Evolutionary conservation across 2,329 filamentous ascomycete genomes (phyloP).

Genomic region (Chaetomium globosum): DNA sequence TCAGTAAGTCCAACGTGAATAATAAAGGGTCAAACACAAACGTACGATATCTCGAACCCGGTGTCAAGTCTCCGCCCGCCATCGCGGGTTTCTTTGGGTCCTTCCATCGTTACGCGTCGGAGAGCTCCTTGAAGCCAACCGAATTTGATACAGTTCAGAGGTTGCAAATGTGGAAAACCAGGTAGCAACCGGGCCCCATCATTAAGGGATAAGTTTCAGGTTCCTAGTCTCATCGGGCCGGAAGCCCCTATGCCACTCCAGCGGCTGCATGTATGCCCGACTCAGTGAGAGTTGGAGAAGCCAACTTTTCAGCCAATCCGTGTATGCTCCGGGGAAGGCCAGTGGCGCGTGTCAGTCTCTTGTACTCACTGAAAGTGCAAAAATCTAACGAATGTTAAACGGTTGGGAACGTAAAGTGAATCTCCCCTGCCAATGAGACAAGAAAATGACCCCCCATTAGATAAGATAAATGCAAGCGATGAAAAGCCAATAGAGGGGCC

Average conservation of each 20-base stretch:
- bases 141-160: not conserved
- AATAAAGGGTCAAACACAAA: not conserved
- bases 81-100: not conserved
- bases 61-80: not conserved
- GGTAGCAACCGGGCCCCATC: not conserved
- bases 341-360: not conserved
- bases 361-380: slow-evolving; percentile 1
- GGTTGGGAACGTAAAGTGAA: not conserved
- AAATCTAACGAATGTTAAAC: not conserved
- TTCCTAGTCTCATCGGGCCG: not conserved
- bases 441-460: not conserved
- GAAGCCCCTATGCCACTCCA: not conserved
- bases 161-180: not conserved
- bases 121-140: not conserved
- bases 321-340: not conserved
- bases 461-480: not conserved
- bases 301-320: not conserved
- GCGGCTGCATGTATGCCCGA: not conserved
- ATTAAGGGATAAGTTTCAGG: not conserved
- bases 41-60: not conserved
- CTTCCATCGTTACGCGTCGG: not conserved
- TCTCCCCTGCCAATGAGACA: not conserved
- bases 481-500: not conserved
- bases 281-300: not conserved
- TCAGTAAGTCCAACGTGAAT: not conserved